Base-by-base conservation (phyloP, 2,329 filamentous ascomycete species). In the Aureobasidium sp. region DNA sequence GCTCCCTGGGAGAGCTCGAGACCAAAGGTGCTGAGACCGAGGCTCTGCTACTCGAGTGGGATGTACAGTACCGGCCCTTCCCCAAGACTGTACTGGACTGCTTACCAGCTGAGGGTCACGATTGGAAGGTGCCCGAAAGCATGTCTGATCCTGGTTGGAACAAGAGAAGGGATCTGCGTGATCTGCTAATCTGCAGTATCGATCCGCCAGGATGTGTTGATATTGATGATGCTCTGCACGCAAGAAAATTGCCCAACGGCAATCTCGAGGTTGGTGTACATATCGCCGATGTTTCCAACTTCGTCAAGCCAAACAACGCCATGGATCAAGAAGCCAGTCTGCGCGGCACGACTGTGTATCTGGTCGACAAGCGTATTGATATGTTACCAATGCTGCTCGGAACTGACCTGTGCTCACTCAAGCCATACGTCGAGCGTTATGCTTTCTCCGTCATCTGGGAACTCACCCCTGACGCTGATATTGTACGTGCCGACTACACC, bases 261-360 rank as follows among this genome's bases (percentile, higher is more conserved):
- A 96, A 97, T 68, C 90, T 84, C 59, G 89, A 97, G 69, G 90
- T 98, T 8, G 93, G 93, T 58, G 93, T 98, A 14, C 94, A 98
- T 70, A 98, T 98, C 69, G 94, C 93, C 24, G 93, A 98, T 69
- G 93, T 98, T n/a, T 97, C 93, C 8, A 87, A 98, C 71, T 98
- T 98, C 66, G 93, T 98, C 63, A 95, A 93, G 71, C 90, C 94
- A 22, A 90, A 88, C 68, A 98, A 91, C 64, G 86, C 93, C 51
- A 98, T 98, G 93, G 94, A 98, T 67, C 81, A 84, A 42, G 93
- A 98, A 71, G 93, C 93, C 3, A 93, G 89, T 65, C 82, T 95
- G 64, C 85, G 93, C 63, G 93, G 93, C 57, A 97, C 93, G 4
- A 97, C 91, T 0, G 93, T 98, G 24, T 98, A 98, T 67, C 77